Evolutionary conservation across 495 filamentous ascomycete species (phyloP).

Genomic region (Ramalina intermedia): DNA sequence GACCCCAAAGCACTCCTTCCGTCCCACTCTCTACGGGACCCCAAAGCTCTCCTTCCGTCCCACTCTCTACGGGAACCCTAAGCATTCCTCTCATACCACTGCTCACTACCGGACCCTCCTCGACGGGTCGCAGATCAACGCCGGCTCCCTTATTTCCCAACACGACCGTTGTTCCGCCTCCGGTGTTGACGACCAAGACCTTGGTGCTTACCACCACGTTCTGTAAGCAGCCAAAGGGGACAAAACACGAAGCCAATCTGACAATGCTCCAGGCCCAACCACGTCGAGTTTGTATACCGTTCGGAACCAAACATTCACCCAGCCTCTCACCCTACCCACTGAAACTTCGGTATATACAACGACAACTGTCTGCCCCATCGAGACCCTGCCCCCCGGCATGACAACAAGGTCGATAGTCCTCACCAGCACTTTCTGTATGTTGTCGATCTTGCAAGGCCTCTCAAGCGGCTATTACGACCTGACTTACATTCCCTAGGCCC

Average conservation of each 20-base stretch:
- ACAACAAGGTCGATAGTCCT: background rate
- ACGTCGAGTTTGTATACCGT: background rate
- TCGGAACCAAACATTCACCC: background rate
- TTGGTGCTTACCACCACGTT: no score
- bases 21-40: background rate
- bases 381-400: no score
- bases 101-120: background rate
- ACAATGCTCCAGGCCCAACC: no score
- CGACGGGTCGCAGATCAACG: background rate
- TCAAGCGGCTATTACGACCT: no score
- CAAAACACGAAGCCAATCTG: no score
- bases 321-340: no score
- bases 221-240: no score
- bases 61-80: background rate
- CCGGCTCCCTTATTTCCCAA: background rate
- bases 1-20: background rate
- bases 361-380: background rate
- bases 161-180: background rate
- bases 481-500: background rate
- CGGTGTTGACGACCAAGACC: no score
- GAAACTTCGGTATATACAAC: no score
- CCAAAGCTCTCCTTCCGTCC: background rate
- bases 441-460: no score
- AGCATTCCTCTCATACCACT: background rate
- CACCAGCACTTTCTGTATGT: slow-evolving; percentile 2